Conservation (phyloP, 768 basidiomycete species). For the Lanmaoa rubissima region DNA sequence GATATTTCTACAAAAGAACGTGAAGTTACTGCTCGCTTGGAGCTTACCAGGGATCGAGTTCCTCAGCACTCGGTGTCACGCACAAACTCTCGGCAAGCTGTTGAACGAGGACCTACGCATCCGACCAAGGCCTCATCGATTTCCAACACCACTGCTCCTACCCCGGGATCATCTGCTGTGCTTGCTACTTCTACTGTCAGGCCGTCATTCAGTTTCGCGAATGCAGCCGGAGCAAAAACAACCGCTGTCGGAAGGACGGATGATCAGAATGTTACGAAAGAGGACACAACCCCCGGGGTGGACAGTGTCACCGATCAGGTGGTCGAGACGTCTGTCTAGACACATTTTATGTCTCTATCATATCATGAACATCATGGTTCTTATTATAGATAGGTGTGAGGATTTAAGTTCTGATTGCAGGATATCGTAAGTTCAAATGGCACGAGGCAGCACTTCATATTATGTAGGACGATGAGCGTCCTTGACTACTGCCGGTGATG, state of each 20-base stretch:
- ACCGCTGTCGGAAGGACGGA: conserved; percentile 16
- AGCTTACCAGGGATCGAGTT: conserved; percentile 36
- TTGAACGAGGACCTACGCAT: conserved; percentile 42
- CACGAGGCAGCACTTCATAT: background rate
- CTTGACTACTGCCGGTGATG: conserved; percentile 27
- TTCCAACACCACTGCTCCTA: conserved; percentile 15
- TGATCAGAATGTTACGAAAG: conserved; percentile 12
- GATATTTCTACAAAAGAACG: conserved; percentile 78
- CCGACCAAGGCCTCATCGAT: conserved; percentile 34
- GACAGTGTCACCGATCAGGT: conserved; percentile 18
- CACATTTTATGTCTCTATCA: conserved; percentile 17
- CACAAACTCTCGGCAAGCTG: conserved; percentile 47
- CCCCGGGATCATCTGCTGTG: conserved; percentile 25
- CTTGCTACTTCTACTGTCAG: conserved; percentile 50
- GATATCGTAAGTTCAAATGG: background rate
- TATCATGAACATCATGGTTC: conserved; percentile 6
- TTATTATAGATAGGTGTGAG: background rate
- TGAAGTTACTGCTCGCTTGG: conserved; percentile 66
- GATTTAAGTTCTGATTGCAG: background rate
- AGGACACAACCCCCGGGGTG: background rate
- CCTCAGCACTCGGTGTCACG: conserved; percentile 42
- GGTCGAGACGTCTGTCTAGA: conserved; percentile 18
- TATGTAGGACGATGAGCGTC: background rate
- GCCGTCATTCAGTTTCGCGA: conserved; percentile 80
- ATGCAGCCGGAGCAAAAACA: conserved; percentile 51